Base-by-base conservation (phyloP, 2,329 filamentous ascomycete genomes). In the Colletotrichum agaves region DNA sequence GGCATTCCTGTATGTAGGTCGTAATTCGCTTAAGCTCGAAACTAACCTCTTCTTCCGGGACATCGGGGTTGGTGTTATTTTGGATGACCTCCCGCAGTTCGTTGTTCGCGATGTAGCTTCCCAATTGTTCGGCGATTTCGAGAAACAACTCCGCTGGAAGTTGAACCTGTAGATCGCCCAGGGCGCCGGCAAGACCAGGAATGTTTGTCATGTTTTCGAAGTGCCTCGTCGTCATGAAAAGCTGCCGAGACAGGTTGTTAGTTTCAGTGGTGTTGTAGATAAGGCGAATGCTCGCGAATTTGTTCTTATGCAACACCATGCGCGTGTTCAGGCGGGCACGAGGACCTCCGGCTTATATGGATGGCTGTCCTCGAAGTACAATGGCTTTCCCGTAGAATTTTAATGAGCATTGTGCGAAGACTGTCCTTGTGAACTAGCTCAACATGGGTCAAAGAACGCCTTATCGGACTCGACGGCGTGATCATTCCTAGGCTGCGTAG, bases 401-500 rank as follows among this genome's bases (percentile, higher is more conserved):
- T 50, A 50, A 46, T 44, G 44, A 13, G 35, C 2, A 52, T 19
- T 46, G 50, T 63, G 1, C 4, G 21, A 33, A 15, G 21, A 46
- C 19, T 5, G 31, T 8, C 3, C 31, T 5, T 23, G 47, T 56
- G 23, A 11, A 17, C 41, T n/a, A 35, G 35, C n/a, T 19, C 21
- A 52, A 6, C 5, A 0, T 35, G 21, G n/a, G 33, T 61, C 58
- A 64, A 17, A 41, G 37, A 43, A 37, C 21, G 63, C 50, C 43
- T 56, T 33, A 46, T 55, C 46, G 21, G 19, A 27, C 52, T 43
- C n/a, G 61, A 60, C 53, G 61, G 55, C 41, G 55, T 68, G 46
- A 39, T 55, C 65, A 68, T 68, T 65, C 65, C 53, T 68, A 68
- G 61, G 47, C 65, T 68, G 65, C 65, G 61, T 68, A 35, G 64